These are phyloP conservation scores for Puccinia novopanici DNA, from an alignment of 1,284 basidiomycete species.

Conservation along the genomic window DNA sequence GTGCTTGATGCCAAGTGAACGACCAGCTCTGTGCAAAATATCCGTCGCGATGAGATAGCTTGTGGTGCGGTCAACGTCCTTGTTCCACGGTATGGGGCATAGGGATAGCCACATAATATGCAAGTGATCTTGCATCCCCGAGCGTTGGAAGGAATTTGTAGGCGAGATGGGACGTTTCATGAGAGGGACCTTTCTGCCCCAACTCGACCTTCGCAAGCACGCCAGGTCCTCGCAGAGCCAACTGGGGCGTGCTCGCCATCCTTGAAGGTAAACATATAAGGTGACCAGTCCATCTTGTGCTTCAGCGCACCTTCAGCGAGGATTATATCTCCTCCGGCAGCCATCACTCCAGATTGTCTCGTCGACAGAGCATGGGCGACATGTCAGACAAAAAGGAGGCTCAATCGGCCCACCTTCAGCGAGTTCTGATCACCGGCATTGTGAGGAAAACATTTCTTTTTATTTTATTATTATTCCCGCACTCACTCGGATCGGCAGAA, in stretches of 20 bases:
- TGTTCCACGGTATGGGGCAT: too few relatives aligned
- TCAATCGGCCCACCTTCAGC: not conserved
- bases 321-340: not conserved
- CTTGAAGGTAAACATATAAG: too few relatives aligned
- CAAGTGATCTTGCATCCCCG: not conserved
- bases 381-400: not conserved
- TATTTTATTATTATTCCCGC: not conserved
- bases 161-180: not conserved
- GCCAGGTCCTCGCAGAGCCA: not conserved
- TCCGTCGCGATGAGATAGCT: too few relatives aligned
- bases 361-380: too few relatives aligned
- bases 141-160: not conserved
- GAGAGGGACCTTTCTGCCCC: not conserved
- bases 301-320: too few relatives aligned
- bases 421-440: constrained; percentile 36
- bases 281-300: too few relatives aligned
- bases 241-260: not conserved
- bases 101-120: too few relatives aligned
- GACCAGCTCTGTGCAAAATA: too few relatives aligned
- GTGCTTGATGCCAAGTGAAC: too few relatives aligned
- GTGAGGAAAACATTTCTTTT: not conserved
- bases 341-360: not conserved
- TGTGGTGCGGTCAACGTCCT: too few relatives aligned
- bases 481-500: not conserved
- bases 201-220: not conserved